Evolutionary conservation across 208 protist genomes (phyloP), one percentile per base, ranked within the genome.

Genomic region (Leishmania aethiopica): DNA sequence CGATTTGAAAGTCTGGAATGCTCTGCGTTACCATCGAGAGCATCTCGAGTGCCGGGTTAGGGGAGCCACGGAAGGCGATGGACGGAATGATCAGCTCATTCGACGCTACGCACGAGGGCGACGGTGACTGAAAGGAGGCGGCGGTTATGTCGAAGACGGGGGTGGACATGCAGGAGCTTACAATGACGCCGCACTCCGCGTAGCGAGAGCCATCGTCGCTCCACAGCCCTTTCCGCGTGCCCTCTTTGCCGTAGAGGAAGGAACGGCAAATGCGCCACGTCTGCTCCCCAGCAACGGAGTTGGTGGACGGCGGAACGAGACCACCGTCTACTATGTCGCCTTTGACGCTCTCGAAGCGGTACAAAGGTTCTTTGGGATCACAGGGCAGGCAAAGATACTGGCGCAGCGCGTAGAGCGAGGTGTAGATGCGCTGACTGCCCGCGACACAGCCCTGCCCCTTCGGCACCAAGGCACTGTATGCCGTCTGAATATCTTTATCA

Each of bases 251-350:
- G 78, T 91, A 91, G 13, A 93, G 78, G 62, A 93, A 93, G 19
- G 87, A 93, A 15, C 83, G 80, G 78, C 90, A 91, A 49, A 91
- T 82, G 60, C 89, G 82, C 87, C 89, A 93, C 32, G 89, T 91
- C 79, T 89, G 86, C 74, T 91, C 87, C 1, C 79, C 80, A 0
- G 86, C 67, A 17, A 80, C 75, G 1, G 89, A 76, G 75, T 72
- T 84, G 5, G 66, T 55, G 6, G 81, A 81, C 3, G 85, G 87
- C 6, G 87, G 85, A 15, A 91, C 83, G 32, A 91, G 40, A 2
- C 89, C 89, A 25, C 89, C 89, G n/a, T 89, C 80, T 0, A 75
- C 85, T 3, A 90, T 81, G 71, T 93, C 89, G 22, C 89, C 89
- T 53, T 80, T 47, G 19, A 82, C 77, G 72, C 81, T 88, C 59